phyloP scores from a whole-genome alignment of 2,329 filamentous ascomycete species.

The Hypomyces rosellus region DNA sequence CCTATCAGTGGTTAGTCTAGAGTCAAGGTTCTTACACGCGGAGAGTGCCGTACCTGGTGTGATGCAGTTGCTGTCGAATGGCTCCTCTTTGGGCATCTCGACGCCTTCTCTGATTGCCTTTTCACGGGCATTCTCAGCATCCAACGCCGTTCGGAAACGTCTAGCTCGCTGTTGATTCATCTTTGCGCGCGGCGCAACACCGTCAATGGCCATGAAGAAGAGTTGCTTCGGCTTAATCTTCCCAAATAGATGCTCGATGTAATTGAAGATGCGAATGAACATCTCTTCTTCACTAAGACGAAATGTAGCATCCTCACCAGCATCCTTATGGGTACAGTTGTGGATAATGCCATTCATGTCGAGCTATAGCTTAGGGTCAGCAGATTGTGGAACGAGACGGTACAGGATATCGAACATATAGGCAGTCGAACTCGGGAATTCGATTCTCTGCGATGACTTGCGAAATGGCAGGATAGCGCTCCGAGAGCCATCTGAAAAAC shows the following conservation, averaged over 20 bases:
- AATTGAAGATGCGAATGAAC: slow-evolving; percentile 99
- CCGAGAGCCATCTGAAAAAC: slow-evolving; percentile 98
- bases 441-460: slow-evolving; percentile 98
- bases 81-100: slow-evolving; percentile 88
- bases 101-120: slow-evolving; percentile 86
- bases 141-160: slow-evolving; percentile 88
- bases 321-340: slow-evolving; percentile 97
- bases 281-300: slow-evolving; percentile 96
- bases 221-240: slow-evolving; percentile 98
- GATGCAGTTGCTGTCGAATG: slow-evolving; percentile 99
- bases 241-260: slow-evolving; percentile 96
- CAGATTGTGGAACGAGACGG: slow-evolving; percentile 12
- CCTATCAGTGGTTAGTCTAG: slow-evolving; percentile 28
- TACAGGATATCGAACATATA: slow-evolving; percentile 58
- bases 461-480: slow-evolving; percentile 97
- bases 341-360: slow-evolving; percentile 99
- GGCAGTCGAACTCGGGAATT: slow-evolving; percentile 96
- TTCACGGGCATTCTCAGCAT: slow-evolving; percentile 81
- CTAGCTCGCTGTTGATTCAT: slow-evolving; percentile 99
- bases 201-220: slow-evolving; percentile 99
- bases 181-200: slow-evolving; percentile 94
- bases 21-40: background rate
- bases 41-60: slow-evolving; percentile 60
- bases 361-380: slow-evolving; percentile 43
- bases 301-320: slow-evolving; percentile 76